phyloP scores from a whole-genome alignment of 176 grass and related monocot species.

The bread wheat (Triticum aestivum) region DNA sequence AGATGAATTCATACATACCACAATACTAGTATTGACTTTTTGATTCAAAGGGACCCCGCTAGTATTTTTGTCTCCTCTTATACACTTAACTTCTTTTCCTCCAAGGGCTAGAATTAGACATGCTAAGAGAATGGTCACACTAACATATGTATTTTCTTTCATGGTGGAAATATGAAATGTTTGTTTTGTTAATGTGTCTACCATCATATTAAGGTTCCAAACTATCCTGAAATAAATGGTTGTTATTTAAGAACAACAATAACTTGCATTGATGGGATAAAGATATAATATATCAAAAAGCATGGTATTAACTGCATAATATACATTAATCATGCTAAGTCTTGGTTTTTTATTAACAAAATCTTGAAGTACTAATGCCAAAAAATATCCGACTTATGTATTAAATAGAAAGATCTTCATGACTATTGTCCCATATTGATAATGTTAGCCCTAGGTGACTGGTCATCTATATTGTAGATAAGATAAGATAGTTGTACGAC shows the following conservation, averaged over 20 bases:
- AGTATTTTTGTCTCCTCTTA: background rate
- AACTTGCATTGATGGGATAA: background rate
- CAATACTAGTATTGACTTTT: background rate
- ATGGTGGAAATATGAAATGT: background rate
- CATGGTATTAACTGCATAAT: background rate
- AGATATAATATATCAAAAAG: too few relatives aligned
- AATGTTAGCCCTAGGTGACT: background rate
- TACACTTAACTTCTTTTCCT: background rate
- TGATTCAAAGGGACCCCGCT: background rate
- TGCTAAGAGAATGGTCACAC: background rate
- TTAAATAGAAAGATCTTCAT: background rate
- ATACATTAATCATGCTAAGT: background rate
- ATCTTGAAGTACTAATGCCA: background rate
- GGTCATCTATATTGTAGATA: too few relatives aligned
- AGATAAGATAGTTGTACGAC: too few relatives aligned
- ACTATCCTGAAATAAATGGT: background rate
- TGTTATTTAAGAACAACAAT: background rate
- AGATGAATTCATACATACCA: background rate
- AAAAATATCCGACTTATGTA: background rate
- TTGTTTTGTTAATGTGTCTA: background rate
- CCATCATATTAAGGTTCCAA: background rate
- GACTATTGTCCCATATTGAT: background rate
- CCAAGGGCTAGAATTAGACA: background rate
- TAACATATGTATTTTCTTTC: background rate
- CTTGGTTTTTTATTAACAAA: background rate